A percentile compares a stretch with the other conserved stretches of the same genome.
phyloP scores from a whole-genome alignment of 495 filamentous ascomycete species.

The Polyplosphaeria fusca region DNA sequence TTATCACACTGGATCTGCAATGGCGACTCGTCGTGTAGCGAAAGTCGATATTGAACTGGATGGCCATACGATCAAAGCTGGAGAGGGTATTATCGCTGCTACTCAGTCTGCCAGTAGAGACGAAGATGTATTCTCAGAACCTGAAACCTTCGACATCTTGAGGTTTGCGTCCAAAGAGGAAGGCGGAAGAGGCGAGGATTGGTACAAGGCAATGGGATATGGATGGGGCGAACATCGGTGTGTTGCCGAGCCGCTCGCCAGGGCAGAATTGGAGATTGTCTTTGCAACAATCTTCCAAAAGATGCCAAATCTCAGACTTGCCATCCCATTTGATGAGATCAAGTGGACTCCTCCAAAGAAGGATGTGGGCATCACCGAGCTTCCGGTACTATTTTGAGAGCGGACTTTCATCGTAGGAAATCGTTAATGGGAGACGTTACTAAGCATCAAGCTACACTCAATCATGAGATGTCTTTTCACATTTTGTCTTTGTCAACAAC shows the following conservation, averaged over 20 bases:
- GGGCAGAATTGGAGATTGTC: conserved; percentile 41
- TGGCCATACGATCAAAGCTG: conserved; percentile 41
- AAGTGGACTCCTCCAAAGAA: conserved; percentile 40
- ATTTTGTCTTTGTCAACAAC: too few species aligned
- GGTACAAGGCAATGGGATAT: conserved; percentile 43
- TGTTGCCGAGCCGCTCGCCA: conserved; percentile 46
- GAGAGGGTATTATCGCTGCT: conserved; percentile 48
- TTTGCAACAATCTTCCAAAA: conserved; percentile 40
- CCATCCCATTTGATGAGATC: conserved; percentile 39
- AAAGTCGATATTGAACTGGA: conserved; percentile 47
- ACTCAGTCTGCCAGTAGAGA: conserved; percentile 50
- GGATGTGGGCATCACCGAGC: conserved; percentile 44
- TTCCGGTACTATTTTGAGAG: conserved; percentile 36
- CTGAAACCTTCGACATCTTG: conserved; percentile 45
- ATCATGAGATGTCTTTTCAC: too few species aligned
- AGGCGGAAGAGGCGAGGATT: conserved; percentile 29
- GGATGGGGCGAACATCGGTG: conserved; percentile 48
- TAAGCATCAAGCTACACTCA: too few species aligned
- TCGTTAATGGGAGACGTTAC: too few species aligned
- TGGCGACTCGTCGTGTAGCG: conserved; percentile 44
- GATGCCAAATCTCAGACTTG: conserved; percentile 42
- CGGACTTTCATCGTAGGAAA: too few species aligned
- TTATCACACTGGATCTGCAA: conserved; percentile 46
- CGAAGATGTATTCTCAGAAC: conserved; percentile 44
- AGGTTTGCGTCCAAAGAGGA: conserved; percentile 13